Conservation (phyloP, 192 early-diverging fungal genomes). For the Bifiguratus adelaidae region DNA sequence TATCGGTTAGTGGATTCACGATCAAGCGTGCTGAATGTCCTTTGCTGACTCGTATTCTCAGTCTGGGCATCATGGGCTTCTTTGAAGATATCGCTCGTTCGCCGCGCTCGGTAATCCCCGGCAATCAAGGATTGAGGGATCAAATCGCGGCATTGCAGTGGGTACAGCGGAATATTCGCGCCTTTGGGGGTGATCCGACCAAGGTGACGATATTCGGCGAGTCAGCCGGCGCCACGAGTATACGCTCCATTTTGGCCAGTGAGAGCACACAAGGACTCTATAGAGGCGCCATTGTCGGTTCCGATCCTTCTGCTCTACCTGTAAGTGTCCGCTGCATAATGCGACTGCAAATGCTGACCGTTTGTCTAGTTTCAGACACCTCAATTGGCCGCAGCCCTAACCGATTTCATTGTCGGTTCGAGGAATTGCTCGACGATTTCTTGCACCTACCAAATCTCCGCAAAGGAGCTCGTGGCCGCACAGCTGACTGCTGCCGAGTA, state of each 20-base stretch:
- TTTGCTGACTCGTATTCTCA: neutral
- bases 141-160: conserved; percentile 42
- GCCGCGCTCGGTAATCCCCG: neutral
- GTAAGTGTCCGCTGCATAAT: neutral
- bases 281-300: conserved; percentile 15
- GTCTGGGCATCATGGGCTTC: neutral
- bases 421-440: conserved; percentile 2
- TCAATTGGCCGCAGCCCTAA: neutral
- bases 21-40: neutral
- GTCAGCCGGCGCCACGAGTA: conserved; percentile 13
- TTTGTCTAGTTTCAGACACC: conserved; percentile 4
- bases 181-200: conserved; percentile 46
- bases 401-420: conserved; percentile 3
- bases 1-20: neutral
- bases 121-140: conserved; percentile 23
- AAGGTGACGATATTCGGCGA: conserved; percentile 23
- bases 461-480: conserved; percentile 7
- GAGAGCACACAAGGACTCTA: conserved; percentile 19
- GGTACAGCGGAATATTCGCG: conserved; percentile 40
- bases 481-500: conserved; percentile 4
- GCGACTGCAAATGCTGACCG: neutral
- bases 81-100: neutral
- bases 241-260: conserved; percentile 19
- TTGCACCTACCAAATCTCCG: conserved; percentile 7
- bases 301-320: conserved; percentile 4